Percentiles rank a stretch among this genome's conserved stretches.
Conservation (phyloP, 768 basidiomycete species). For the Russula ochroleuca region DNA sequence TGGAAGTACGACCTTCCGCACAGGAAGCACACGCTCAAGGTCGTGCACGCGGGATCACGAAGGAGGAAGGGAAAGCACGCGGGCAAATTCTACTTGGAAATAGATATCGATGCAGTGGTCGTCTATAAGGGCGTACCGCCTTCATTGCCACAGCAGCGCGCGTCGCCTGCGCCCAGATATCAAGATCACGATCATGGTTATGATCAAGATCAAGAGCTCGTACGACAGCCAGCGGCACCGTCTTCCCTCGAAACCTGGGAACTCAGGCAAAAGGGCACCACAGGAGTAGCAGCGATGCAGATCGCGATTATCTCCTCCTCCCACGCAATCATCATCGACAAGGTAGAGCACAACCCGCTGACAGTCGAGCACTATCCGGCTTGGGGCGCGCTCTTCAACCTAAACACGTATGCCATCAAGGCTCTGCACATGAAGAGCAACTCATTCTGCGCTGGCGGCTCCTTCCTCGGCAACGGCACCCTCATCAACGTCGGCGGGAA, state of each 20-base stretch:
- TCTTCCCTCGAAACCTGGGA: slow-evolving; percentile 43
- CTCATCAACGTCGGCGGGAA: slow-evolving; percentile 79
- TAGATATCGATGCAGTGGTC: slow-evolving; percentile 64
- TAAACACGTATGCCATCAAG: slow-evolving; percentile 55
- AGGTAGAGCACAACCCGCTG: slow-evolving; percentile 82
- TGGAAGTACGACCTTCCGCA: slow-evolving; percentile 51
- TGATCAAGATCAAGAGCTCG: slow-evolving; percentile 24
- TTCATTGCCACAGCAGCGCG: slow-evolving; percentile 1
- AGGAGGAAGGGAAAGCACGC: slow-evolving; percentile 36
- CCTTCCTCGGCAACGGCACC: slow-evolving; percentile 72
- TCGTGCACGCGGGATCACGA: slow-evolving; percentile 51
- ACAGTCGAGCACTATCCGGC: slow-evolving; percentile 64
- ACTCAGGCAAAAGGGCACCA: slow-evolving; percentile 58
- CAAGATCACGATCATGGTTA: neutral
- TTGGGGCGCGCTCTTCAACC: slow-evolving; percentile 73
- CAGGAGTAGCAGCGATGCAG: slow-evolving; percentile 80
- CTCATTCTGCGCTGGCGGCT: slow-evolving; percentile 83
- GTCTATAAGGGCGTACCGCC: slow-evolving; percentile 45
- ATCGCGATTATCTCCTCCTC: slow-evolving; percentile 60
- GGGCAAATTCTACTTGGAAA: slow-evolving; percentile 24
- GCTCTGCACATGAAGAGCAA: slow-evolving; percentile 69
- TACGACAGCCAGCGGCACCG: slow-evolving; percentile 22
- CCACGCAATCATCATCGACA: slow-evolving; percentile 73
- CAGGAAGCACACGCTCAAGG: slow-evolving; percentile 57
- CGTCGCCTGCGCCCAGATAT: neutral